A percentile compares a stretch with the other conserved stretches of the same genome.
Evolutionary conservation across 306 rosid genomes (phyloP).

Genomic region (Chamaecrista fasciculata): DNA sequence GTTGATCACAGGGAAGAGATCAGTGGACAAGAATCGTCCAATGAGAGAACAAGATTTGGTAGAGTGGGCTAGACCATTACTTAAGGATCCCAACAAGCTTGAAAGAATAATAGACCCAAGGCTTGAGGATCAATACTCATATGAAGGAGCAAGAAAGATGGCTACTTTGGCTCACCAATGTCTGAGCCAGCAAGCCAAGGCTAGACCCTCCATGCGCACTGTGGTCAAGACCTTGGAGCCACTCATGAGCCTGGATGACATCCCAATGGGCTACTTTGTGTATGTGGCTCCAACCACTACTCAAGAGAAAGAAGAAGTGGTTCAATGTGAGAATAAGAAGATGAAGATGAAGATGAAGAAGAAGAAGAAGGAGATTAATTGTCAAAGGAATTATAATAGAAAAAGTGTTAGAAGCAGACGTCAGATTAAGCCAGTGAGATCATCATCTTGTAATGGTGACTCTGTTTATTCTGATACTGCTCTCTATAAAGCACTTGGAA

Average conservation of each 20-base stretch:
- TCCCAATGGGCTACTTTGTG: constrained; percentile 72
- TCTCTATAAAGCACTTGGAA: constrained; percentile 59
- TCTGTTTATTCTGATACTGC: constrained; percentile 72
- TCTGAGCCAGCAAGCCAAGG: constrained; percentile 62
- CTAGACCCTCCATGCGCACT: constrained; percentile 66
- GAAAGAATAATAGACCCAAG: constrained; percentile 76
- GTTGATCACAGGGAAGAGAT: constrained; percentile 66
- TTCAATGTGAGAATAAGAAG: constrained; percentile 10
- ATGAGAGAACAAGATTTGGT: constrained; percentile 75
- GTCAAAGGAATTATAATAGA: constrained; percentile 9
- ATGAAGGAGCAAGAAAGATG: constrained; percentile 59
- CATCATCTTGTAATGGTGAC: constrained; percentile 34
- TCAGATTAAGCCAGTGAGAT: constrained; percentile 40
- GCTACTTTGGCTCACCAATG: constrained; percentile 75
- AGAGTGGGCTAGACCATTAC: constrained; percentile 75
- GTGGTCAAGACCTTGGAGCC: constrained; percentile 75
- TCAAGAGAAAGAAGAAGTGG: constrained; percentile 25
- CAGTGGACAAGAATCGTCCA: constrained; percentile 65
- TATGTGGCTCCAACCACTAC: constrained; percentile 66
- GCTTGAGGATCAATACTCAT: constrained; percentile 74
- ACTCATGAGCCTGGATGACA: constrained; percentile 55
- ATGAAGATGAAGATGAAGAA: constrained; percentile 15
- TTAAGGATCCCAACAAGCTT: constrained; percentile 62
- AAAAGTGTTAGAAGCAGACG: constrained; percentile 44
- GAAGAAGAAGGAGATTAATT: constrained; percentile 34